These are phyloP conservation scores for Solanum phureja DNA, from an alignment of 257 asterid genomes.

Conservation along the genomic window DNA sequence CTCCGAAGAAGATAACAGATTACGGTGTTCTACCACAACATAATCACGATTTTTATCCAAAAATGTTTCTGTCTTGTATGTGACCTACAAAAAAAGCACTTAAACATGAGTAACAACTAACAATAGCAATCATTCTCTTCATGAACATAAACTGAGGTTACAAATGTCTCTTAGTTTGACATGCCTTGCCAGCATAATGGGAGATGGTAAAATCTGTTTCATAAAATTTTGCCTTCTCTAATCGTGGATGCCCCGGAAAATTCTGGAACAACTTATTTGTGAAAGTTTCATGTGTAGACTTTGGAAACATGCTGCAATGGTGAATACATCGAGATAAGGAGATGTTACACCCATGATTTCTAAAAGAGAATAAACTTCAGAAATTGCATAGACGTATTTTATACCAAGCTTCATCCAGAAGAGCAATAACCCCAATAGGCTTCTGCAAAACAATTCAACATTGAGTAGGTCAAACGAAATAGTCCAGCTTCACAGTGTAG, in stretches of 20 bases:
- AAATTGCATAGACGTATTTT: slow-evolving; percentile 9
- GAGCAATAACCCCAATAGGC: slow-evolving; percentile 92
- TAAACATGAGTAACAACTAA: slow-evolving; percentile 8
- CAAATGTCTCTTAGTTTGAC: slow-evolving; percentile 8
- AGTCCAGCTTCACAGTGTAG: not conserved
- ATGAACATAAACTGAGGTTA: not conserved
- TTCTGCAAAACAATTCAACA: slow-evolving; percentile 53
- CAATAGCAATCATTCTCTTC: not conserved
- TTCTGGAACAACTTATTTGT: slow-evolving; percentile 85
- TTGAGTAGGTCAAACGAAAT: slow-evolving; percentile 4
- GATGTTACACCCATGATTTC: slow-evolving; percentile 1
- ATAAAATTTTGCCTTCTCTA: slow-evolving; percentile 81
- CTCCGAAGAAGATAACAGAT: slow-evolving; percentile 73
- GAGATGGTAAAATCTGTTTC: slow-evolving; percentile 89
- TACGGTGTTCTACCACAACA: slow-evolving; percentile 96
- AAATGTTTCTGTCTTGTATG: slow-evolving; percentile 80
- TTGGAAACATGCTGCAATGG: slow-evolving; percentile 90
- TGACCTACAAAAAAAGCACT: slow-evolving; percentile 50
- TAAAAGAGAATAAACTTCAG: slow-evolving; percentile 1
- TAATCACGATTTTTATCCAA: slow-evolving; percentile 95
- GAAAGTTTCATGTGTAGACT: slow-evolving; percentile 90
- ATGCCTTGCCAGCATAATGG: slow-evolving; percentile 99
- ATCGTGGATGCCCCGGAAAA: slow-evolving; percentile 64
- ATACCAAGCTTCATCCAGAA: slow-evolving; percentile 98
- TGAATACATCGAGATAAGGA: slow-evolving; percentile 12